These are phyloP conservation scores for Adenanthera pavonina DNA, from an alignment of 306 rosid genomes.

Conservation along the genomic window DNA sequence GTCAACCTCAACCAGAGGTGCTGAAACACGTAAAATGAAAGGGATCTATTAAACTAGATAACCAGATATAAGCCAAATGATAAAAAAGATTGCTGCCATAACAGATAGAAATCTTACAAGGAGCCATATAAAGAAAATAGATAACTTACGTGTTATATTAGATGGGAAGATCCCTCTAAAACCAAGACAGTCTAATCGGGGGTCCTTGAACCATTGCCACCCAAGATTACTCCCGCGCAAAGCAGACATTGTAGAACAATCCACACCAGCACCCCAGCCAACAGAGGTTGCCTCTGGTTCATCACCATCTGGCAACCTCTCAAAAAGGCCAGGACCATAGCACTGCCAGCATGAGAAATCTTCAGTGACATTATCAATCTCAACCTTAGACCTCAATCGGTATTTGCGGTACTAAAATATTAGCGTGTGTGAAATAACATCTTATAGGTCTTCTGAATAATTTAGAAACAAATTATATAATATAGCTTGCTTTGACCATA, in stretches of 20 bases:
- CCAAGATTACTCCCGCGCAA: conserved; percentile 63
- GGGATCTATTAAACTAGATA: not conserved
- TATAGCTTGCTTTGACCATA: not conserved
- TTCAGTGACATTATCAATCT: conserved; percentile 73
- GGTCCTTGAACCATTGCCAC: conserved; percentile 94
- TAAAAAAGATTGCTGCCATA: conserved; percentile 21
- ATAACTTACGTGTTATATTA: conserved; percentile 65
- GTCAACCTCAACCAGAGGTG: conserved; percentile 80
- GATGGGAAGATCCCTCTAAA: conserved; percentile 92
- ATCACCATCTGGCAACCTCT: conserved; percentile 50
- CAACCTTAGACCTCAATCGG: conserved; percentile 95
- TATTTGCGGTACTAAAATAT: conserved; percentile 59
- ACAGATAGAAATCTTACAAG: conserved; percentile 37
- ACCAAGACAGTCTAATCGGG: conserved; percentile 83
- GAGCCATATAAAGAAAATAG: conserved; percentile 18
- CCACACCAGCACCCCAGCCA: conserved; percentile 87
- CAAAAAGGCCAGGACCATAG: conserved; percentile 58
- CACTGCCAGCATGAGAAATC: conserved; percentile 91
- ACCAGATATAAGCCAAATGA: conserved; percentile 3
- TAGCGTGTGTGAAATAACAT: conserved; percentile 22
- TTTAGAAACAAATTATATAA: not conserved
- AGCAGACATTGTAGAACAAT: conserved; percentile 61
- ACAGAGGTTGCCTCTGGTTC: conserved; percentile 87
- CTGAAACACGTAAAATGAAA: conserved; percentile 51
- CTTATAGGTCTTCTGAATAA: not conserved